Evolutionary conservation across 2,329 filamentous ascomycete species (phyloP).

Genomic region (Emergomyces pasteurianus): DNA sequence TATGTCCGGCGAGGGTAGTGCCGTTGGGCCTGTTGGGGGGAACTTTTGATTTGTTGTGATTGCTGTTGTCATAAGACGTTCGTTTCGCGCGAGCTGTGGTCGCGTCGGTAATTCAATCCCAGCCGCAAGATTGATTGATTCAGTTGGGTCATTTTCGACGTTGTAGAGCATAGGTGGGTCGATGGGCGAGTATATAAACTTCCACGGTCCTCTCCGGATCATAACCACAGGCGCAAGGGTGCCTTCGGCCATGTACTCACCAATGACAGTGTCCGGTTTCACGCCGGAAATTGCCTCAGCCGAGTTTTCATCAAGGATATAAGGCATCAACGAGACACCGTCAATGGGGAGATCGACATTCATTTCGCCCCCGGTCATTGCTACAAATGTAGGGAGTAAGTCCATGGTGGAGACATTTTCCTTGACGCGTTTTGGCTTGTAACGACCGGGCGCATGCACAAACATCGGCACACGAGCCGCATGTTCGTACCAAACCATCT

Average conservation of each 20-base stretch:
- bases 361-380: constrained; percentile 62
- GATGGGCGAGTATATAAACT: constrained; percentile 75
- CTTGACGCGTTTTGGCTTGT: constrained; percentile 61
- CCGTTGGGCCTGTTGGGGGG: constrained; percentile 5
- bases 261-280: constrained; percentile 72
- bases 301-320: constrained; percentile 47
- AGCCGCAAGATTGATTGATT: constrained; percentile 56
- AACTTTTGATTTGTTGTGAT: constrained; percentile 5
- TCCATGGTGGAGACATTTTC: constrained; percentile 87
- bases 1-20: constrained; percentile 22
- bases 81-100: constrained; percentile 28
- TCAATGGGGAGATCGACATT: constrained; percentile 69
- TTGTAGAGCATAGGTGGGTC: constrained; percentile 81
- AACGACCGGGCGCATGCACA: constrained; percentile 66
- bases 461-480: constrained; percentile 82
- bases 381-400: constrained; percentile 77
- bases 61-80: constrained; percentile 19
- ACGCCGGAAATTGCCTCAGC: constrained; percentile 23
- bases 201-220: constrained; percentile 83
- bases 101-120: constrained; percentile 26
- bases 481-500: constrained; percentile 94
- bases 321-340: constrained; percentile 68
- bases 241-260: constrained; percentile 90
- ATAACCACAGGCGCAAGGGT: constrained; percentile 84
- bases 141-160: constrained; percentile 59